These are phyloP conservation scores for Daldinia decipiens DNA, from an alignment of 495 filamentous ascomycete genomes.

Conservation along the genomic window DNA sequence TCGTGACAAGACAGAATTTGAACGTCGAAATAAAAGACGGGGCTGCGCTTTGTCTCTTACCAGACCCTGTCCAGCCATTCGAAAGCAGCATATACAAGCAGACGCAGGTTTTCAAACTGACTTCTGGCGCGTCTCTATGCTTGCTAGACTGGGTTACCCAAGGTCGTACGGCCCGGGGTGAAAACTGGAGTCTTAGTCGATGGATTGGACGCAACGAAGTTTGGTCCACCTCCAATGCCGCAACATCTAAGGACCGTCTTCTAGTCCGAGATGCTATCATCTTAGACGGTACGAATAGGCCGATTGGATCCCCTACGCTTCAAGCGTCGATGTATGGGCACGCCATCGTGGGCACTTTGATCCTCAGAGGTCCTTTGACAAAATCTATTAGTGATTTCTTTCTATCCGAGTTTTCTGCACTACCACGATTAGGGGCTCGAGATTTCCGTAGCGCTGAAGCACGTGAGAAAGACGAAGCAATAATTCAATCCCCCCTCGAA, in stretches of 20 bases:
- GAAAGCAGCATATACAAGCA: conserved; percentile 82
- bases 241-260: conserved; percentile 61
- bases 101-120: conserved; percentile 77
- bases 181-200: conserved; percentile 81
- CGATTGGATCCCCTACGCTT: conserved; percentile 48
- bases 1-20: conserved; percentile 75
- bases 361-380: conserved; percentile 80
- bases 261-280: conserved; percentile 85
- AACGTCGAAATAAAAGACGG: conserved; percentile 67
- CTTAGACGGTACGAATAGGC: conserved; percentile 65
- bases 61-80: conserved; percentile 93
- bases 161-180: conserved; percentile 86
- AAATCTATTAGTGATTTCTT: conserved; percentile 72
- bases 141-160: conserved; percentile 93
- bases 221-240: conserved; percentile 59
- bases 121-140: conserved; percentile 70
- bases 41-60: conserved; percentile 86
- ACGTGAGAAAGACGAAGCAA: conserved; percentile 55
- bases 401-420: conserved; percentile 74
- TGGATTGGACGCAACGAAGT: conserved; percentile 91
- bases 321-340: conserved; percentile 69
- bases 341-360: conserved; percentile 81
- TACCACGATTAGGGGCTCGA: conserved; percentile 85
- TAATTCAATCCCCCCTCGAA: conserved; percentile 51
- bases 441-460: conserved; percentile 68